Evolutionary conservation across 495 filamentous ascomycete genomes (phyloP), one percentile per base, ranked within the genome.

Genomic region (Trichoderma asperelloides): DNA sequence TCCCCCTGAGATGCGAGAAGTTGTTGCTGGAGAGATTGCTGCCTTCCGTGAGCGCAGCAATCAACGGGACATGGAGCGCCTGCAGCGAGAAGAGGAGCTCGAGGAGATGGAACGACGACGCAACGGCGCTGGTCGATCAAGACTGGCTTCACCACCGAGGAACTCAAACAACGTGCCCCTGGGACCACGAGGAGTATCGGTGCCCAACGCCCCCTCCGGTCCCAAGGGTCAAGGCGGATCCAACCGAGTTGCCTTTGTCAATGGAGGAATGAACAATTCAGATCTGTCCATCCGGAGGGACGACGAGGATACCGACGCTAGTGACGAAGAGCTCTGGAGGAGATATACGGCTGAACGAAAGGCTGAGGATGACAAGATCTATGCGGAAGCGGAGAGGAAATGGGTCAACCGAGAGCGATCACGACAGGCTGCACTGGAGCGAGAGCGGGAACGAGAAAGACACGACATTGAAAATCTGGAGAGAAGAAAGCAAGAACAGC

Each of bases 1-100:
- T 66, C 95, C 95, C 2, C 88, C 91, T 13, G 95, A 97, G 72
- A 94, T 94, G 93, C 88, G 95, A n/a, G 95, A 94, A 72, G 96
- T 89, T 9, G 94, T 99, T 28, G 92, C 95, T 9, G 89, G 89
- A 68, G 96, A 99, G 71, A 99, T 99, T 69, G 85, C 91, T 9
- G 90, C 92, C 12, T 99, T 99, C 80, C 84, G 95, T 71, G 93
- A 98, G 66, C 82, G 94, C 47, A 96, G 93, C 70, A 95, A 87
- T 66, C 83, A 88, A 51, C 83, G 93, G 15, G 95, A 99, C 76
- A 80, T 96, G 74, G 95, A 97, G 76, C 89, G 96, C 6, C 75
- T 97, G 62, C 85, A 86, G 71, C 79, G 87, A 15, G 95, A 98
- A 76, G 96, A 98, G 75, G 93, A 97, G 71, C 88, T 96, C 62